A percentile compares a stretch with the other conserved stretches of the same genome.
Conservation (phyloP, 2,329 filamentous ascomycete species). For the Ophiocordyceps unilateralis region DNA sequence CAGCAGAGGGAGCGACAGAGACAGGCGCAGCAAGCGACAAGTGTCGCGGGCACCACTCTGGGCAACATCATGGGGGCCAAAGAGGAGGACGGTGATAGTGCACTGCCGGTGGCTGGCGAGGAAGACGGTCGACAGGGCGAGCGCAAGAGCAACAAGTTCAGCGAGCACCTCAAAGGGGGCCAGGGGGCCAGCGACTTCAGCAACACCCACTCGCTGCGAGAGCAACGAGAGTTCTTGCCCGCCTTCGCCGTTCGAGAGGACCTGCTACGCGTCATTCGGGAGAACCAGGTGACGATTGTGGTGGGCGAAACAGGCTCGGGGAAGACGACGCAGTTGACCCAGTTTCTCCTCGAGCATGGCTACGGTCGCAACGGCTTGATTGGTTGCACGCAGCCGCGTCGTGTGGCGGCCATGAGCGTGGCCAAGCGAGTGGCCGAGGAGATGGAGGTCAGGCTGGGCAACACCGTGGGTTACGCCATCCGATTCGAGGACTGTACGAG, state of each 20-base stretch:
- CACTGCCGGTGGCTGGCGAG: conserved; percentile 57
- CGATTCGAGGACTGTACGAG: conserved; percentile 92
- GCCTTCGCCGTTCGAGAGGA: conserved; percentile 80
- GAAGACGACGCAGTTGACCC: conserved; percentile 92
- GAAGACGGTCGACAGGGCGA: conserved; percentile 41
- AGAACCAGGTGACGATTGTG: conserved; percentile 86
- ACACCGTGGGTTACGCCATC: conserved; percentile 93
- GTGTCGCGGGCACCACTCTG: conserved; percentile 74
- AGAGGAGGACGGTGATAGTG: conserved; percentile 83
- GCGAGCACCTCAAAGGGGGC: conserved; percentile 72
- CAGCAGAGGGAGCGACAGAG: conserved; percentile 87
- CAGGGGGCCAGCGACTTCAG: conserved; percentile 84
- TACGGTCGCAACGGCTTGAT: conserved; percentile 69
- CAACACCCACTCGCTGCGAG: conserved; percentile 72
- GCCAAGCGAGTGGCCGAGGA: conserved; percentile 94
- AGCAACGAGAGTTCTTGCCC: conserved; percentile 78
- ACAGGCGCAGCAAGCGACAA: conserved; percentile 89
- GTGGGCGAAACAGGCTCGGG: conserved; percentile 95
- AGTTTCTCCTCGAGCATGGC: conserved; percentile 88
- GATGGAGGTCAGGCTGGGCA: conserved; percentile 76
- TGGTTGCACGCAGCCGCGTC: conserved; percentile 89
- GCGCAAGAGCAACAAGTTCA: conserved; percentile 53
- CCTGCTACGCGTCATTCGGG: conserved; percentile 68
- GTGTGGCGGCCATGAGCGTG: conserved; percentile 94
- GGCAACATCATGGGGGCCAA: conserved; percentile 94